Percentiles rank a stretch among this genome's conserved stretches.
Conservation (phyloP, 345 rosid species). For the Isatis tinctoria region DNA sequence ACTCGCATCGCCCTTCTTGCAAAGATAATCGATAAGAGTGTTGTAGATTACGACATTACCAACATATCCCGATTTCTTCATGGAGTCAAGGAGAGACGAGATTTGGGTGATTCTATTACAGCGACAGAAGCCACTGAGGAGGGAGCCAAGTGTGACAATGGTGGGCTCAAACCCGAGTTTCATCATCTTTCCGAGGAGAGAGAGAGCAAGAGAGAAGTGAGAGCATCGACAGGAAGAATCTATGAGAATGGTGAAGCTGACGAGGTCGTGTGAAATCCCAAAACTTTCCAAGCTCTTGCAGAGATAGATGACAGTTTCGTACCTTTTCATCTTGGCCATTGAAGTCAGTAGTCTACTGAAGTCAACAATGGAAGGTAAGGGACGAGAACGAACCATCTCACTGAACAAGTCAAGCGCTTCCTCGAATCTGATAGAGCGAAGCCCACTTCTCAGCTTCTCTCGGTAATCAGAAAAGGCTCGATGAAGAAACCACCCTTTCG, state of each 20-base stretch:
- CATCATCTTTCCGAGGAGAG: background rate
- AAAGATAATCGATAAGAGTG: background rate
- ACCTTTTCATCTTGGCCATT: background rate
- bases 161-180: constrained; percentile 8
- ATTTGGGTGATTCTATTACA: background rate
- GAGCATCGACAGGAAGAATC: constrained; percentile 1
- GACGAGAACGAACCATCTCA: constrained; percentile 10
- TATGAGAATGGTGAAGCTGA: constrained; percentile 7
- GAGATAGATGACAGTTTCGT: background rate
- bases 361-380: constrained; percentile 13
- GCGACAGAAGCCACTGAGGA: constrained; percentile 11
- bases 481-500: background rate
- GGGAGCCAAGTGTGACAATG: constrained; percentile 1
- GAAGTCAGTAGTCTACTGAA: constrained; percentile 6
- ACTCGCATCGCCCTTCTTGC: background rate
- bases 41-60: constrained; percentile 7
- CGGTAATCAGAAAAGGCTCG: background rate
- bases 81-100: background rate
- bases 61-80: background rate
- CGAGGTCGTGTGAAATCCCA: constrained; percentile 12
- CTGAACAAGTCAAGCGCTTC: constrained; percentile 19
- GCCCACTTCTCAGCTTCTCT: background rate
- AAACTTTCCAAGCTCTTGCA: background rate
- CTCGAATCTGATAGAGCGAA: background rate
- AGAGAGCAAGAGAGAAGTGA: background rate